Evolutionary conservation across 805 yeast species (phyloP).

Genomic region (Nakazawaea ishiwadae): DNA sequence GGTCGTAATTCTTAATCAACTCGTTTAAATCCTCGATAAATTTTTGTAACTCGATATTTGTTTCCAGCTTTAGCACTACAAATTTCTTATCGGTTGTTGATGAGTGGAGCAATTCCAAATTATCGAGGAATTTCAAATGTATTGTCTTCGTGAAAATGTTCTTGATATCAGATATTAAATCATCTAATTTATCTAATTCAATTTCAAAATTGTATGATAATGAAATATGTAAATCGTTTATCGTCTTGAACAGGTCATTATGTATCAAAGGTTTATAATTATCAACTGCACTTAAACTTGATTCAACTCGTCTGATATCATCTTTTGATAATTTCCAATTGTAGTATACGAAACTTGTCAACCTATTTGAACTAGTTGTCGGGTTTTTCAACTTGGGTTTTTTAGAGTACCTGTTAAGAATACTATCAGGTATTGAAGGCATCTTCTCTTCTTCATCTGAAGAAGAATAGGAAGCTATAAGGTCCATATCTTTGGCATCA

Average conservation of each 20-base stretch:
- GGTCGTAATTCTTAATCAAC: neutral
- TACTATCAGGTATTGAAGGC: neutral
- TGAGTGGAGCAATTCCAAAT: neutral
- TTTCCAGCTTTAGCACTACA: neutral
- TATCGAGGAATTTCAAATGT: neutral
- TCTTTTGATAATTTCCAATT: constrained; percentile 4
- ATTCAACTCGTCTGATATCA: too few species aligned
- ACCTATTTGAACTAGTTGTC: neutral
- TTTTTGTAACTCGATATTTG: neutral
- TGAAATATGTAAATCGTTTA: constrained; percentile 6
- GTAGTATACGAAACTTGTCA: constrained; percentile 1
- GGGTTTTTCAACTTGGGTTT: neutral
- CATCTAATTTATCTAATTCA: neutral
- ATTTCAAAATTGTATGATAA: constrained; percentile 5
- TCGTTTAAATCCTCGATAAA: neutral
- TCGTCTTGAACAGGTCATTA: neutral
- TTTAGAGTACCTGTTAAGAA: neutral
- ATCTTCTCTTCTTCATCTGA: neutral
- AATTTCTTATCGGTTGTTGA: neutral
- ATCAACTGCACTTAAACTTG: too few species aligned
- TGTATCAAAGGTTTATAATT: neutral
- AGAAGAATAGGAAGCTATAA: neutral
- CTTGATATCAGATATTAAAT: neutral
- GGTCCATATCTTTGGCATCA: neutral
- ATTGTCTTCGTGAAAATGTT: neutral